A percentile compares a stretch with the other conserved stretches of the same genome.
These are phyloP conservation scores for Neovahlkampfia damariscottae DNA, from an alignment of 78 protist species.

Conservation along the genomic window DNA sequence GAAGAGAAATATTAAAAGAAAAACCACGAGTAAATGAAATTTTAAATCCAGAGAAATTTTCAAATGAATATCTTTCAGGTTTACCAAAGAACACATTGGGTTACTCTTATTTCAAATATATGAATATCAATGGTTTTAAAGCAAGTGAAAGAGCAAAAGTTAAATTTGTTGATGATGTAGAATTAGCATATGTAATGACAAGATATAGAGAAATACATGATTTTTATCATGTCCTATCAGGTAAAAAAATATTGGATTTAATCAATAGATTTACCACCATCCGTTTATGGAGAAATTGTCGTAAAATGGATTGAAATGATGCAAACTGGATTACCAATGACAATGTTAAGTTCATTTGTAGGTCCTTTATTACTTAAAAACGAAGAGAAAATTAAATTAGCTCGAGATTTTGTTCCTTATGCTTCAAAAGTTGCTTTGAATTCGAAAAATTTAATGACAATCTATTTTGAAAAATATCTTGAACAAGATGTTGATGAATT, in stretches of 20 bases:
- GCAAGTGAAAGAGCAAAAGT: slow-evolving; percentile 50
- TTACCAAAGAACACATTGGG: slow-evolving; percentile 47
- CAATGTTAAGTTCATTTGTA: background rate
- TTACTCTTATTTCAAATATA: slow-evolving; percentile 27
- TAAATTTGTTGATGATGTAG: slow-evolving; percentile 49
- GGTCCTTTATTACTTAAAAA: background rate
- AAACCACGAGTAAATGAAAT: background rate
- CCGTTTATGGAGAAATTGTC: slow-evolving; percentile 49
- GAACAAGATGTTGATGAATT: background rate
- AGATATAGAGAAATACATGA: slow-evolving; percentile 60
- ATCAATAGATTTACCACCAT: slow-evolving; percentile 13
- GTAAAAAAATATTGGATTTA: no score
- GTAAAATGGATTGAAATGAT: slow-evolving; percentile 48
- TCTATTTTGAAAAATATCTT: background rate
- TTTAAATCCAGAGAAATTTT: background rate
- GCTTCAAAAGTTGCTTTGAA: background rate
- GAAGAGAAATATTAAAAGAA: background rate
- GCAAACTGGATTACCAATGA: slow-evolving; percentile 35
- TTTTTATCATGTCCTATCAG: slow-evolving; percentile 56
- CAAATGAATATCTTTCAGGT: background rate
- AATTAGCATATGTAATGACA: slow-evolving; percentile 62
- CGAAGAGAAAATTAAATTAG: background rate
- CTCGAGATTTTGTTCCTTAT: background rate
- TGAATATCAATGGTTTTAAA: slow-evolving; percentile 20
- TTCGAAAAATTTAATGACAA: background rate